Conservation (phyloP, 306 rosid genomes). For the Vigna radiata region DNA sequence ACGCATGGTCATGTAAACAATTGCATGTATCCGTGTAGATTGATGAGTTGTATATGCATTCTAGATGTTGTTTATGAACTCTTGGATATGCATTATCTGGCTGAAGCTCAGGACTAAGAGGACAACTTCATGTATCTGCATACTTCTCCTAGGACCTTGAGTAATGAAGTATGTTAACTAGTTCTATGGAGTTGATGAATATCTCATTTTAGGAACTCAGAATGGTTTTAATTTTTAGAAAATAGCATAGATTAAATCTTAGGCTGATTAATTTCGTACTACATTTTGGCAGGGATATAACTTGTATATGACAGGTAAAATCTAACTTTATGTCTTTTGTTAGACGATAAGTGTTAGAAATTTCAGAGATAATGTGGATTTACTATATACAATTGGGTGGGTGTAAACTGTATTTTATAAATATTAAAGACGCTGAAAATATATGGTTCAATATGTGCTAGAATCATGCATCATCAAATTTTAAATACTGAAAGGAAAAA, state of each 20-base stretch:
- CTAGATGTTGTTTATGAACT: constrained; percentile 66
- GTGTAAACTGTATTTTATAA: too few relatives aligned
- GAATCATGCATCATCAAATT: not conserved
- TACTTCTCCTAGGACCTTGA: constrained; percentile 41
- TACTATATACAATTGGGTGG: too few relatives aligned
- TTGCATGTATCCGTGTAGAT: not conserved
- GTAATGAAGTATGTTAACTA: constrained; percentile 40
- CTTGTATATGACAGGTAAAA: too few relatives aligned
- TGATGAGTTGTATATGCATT: constrained; percentile 43
- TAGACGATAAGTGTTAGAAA: not conserved
- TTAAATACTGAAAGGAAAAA: not conserved
- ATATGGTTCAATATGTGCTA: not conserved
- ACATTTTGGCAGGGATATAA: too few relatives aligned
- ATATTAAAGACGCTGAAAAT: too few relatives aligned
- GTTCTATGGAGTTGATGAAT: constrained; percentile 37
- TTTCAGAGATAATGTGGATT: too few relatives aligned
- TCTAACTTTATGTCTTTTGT: not conserved
- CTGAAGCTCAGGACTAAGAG: constrained; percentile 23
- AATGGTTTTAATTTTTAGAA: constrained; percentile 2
- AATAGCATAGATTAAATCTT: constrained; percentile 39
- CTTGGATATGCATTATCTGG: constrained; percentile 63
- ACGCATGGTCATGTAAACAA: not conserved
- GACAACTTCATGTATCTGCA: constrained; percentile 6
- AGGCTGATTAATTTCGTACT: not conserved
- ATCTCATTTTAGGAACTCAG: constrained; percentile 38